phyloP scores from a whole-genome alignment of 2,329 filamentous ascomycete species.

The Aureobasidium sp. region DNA sequence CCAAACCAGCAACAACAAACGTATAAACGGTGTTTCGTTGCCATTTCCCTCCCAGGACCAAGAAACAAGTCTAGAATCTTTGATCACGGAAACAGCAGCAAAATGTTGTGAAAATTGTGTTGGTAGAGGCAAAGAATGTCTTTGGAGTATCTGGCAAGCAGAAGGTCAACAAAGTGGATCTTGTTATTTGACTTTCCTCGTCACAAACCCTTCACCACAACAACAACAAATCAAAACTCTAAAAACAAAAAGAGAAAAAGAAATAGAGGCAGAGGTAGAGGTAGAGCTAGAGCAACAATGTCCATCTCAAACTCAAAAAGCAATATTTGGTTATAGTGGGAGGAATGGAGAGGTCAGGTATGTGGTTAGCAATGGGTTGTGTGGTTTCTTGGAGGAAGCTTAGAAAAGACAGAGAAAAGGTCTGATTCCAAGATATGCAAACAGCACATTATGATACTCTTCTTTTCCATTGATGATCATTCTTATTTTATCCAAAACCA shows the following conservation, averaged over 20 bases:
- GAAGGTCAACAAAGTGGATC: not conserved
- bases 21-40: not conserved
- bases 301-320: not conserved
- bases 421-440: too few relatives aligned
- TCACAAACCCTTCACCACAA: not conserved
- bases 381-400: not conserved
- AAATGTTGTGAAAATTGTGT: not conserved
- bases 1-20: not conserved
- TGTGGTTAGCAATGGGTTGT: conserved; percentile 3
- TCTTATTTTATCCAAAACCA: too few relatives aligned
- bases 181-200: not conserved
- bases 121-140: not conserved
- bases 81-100: not conserved
- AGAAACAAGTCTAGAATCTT: too few relatives aligned
- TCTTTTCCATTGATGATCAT: too few relatives aligned
- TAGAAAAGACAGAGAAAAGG: too few relatives aligned
- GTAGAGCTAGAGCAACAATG: not conserved
- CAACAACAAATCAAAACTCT: not conserved
- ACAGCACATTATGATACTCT: too few relatives aligned
- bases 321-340: not conserved
- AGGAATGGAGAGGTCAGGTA: not conserved
- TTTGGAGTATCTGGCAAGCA: not conserved
- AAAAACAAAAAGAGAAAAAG: not conserved
- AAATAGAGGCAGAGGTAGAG: not conserved
- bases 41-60: too few relatives aligned